phyloP scores from a whole-genome alignment of 2,329 filamentous ascomycete species.

The Aspergillus sp. region DNA sequence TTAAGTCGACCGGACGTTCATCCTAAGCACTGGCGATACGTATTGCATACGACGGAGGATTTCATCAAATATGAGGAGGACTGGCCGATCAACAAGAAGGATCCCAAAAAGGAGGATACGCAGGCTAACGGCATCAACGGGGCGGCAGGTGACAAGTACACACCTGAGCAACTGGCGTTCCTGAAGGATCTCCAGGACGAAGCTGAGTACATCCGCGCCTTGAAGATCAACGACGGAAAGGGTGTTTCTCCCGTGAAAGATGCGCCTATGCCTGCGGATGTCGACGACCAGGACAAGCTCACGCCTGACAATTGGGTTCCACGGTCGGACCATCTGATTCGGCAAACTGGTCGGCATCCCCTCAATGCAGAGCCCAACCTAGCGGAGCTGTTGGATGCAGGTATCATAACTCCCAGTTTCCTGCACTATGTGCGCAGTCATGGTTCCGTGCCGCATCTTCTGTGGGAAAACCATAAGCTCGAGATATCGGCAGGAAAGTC shows the following conservation, averaged over 20 bases:
- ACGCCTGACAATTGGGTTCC: conserved; percentile 57
- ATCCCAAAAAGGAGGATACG: conserved; percentile 22
- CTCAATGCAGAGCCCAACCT: conserved; percentile 52
- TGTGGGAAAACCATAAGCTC: conserved; percentile 52
- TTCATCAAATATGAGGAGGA: conserved; percentile 50
- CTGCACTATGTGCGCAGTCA: conserved; percentile 57
- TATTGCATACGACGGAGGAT: conserved; percentile 50
- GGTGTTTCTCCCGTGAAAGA: conserved; percentile 32
- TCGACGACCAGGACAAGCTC: conserved; percentile 53
- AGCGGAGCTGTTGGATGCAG: conserved; percentile 44
- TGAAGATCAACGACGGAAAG: conserved; percentile 48
- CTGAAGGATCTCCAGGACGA: conserved; percentile 46
- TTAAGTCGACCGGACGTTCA: conserved; percentile 45
- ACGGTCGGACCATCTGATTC: conserved; percentile 47
- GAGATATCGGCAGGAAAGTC: conserved; percentile 42
- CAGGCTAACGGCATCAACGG: neutral
- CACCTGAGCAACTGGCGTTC: conserved; percentile 46
- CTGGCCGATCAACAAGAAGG: conserved; percentile 48
- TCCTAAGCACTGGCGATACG: conserved; percentile 48
- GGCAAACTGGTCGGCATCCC: conserved; percentile 55
- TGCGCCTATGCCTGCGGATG: conserved; percentile 23
- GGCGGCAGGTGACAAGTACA: conserved; percentile 31
- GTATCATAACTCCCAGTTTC: conserved; percentile 52
- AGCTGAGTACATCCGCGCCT: conserved; percentile 35
- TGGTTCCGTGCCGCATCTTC: conserved; percentile 51